Percentiles rank a stretch among this genome's conserved stretches.
phyloP scores from a whole-genome alignment of 2,329 filamentous ascomycete genomes.

The Fusarium bulbicola region DNA sequence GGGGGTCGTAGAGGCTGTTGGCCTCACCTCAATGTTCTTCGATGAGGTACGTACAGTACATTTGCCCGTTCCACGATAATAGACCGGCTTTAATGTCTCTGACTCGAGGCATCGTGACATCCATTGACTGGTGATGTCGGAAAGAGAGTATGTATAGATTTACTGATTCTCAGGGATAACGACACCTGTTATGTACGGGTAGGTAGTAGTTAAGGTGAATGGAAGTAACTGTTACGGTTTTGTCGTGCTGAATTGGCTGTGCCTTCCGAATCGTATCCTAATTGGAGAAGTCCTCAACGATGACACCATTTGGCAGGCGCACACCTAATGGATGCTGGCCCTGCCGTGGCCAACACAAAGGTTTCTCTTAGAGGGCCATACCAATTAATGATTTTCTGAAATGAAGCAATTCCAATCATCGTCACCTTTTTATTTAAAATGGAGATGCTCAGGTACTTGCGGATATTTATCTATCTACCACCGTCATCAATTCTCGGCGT shows the following conservation, averaged over 20 bases:
- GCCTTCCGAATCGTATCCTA: background rate
- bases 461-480: background rate
- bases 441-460: background rate
- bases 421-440: background rate
- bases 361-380: background rate
- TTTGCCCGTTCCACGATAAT: conserved; percentile 9
- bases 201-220: background rate
- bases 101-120: background rate
- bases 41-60: background rate
- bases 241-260: background rate
- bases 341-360: background rate
- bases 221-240: background rate
- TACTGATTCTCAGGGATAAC: background rate
- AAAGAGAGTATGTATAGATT: background rate
- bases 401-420: conserved; percentile 7
- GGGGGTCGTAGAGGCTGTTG: background rate
- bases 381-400: background rate
- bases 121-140: background rate
- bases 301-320: background rate
- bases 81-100: conserved; percentile 4
- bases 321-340: background rate
- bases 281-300: background rate
- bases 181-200: background rate
- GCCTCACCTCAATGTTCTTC: background rate
- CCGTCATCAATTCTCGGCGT: conserved; percentile 29